Conservation (phyloP, 2,329 filamentous ascomycete genomes). For the Xylaria sp. region DNA sequence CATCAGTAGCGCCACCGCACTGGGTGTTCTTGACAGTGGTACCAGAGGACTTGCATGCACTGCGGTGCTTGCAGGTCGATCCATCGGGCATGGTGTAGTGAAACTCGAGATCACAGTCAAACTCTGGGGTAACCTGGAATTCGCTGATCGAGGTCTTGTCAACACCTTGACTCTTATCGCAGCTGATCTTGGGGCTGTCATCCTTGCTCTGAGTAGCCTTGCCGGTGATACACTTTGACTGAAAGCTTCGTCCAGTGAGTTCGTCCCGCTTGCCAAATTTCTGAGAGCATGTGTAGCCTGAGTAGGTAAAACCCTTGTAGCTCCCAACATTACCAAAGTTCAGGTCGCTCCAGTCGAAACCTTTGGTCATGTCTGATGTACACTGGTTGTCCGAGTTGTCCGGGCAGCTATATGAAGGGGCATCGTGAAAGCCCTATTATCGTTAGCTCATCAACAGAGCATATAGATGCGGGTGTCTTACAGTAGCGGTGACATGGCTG, state of each 20-base stretch:
- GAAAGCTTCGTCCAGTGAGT: slow-evolving; percentile 62
- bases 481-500: slow-evolving; percentile 61
- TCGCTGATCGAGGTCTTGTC: slow-evolving; percentile 78
- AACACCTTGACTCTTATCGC: slow-evolving; percentile 54
- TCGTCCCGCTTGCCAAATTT: slow-evolving; percentile 67
- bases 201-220: slow-evolving; percentile 58
- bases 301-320: slow-evolving; percentile 80
- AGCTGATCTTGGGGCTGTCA: slow-evolving; percentile 69
- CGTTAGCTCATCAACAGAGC: slow-evolving; percentile 18
- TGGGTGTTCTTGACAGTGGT: slow-evolving; percentile 82
- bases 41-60: slow-evolving; percentile 73
- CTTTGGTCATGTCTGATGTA: slow-evolving; percentile 72
- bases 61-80: slow-evolving; percentile 81
- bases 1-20: slow-evolving; percentile 89
- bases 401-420: slow-evolving; percentile 71
- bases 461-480: slow-evolving; percentile 44
- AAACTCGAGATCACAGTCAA: slow-evolving; percentile 84
- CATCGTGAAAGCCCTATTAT: slow-evolving; percentile 46
- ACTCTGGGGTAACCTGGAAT: slow-evolving; percentile 78
- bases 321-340: slow-evolving; percentile 67
- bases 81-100: slow-evolving; percentile 88
- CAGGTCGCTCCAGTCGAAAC: slow-evolving; percentile 79
- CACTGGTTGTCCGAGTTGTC: slow-evolving; percentile 82
- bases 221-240: slow-evolving; percentile 71
- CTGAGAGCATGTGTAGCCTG: slow-evolving; percentile 75